Evolutionary conservation across 1,284 basidiomycete species (phyloP), one percentile per base, ranked within the genome.

Genomic region (Cystobasidiaceae sp.): DNA sequence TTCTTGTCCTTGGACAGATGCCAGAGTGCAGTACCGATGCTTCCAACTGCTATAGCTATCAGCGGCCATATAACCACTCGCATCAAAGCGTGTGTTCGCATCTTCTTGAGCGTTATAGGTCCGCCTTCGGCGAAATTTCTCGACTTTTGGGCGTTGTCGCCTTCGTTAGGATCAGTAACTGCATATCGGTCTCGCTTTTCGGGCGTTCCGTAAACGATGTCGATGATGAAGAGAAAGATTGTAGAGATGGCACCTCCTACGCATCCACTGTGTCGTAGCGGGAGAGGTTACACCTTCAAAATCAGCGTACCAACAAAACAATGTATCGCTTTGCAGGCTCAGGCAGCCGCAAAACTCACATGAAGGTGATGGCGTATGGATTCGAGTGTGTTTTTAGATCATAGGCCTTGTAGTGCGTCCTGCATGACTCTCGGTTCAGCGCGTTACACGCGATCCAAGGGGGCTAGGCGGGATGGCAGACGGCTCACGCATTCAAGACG

Each of bases 161-260:
- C 17, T 39, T 56, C 19, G 54, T 39, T n/a, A 56, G 37, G 37
- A n/a, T 39, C 37, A n/a, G 37, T 11, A 39, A n/a, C 37, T n/a
- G 37, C 11, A 39, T 39, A 56, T 41, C 54, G 32, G 6, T 41
- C 39, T 19, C 54, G 37, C 21, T 44, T 39, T 32, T 56, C 54
- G 17, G 54, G 54, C 4, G 21, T n/a, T 13, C 39, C 41, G 32
- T 56, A 56, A 33, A 56, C 32, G 27, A 56, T 30, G 27, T 56
- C 54, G 54, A 56, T 56, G 39, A 56, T 23, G 21, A 56, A 56
- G 25, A 56, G 28, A 25, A 56, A 33, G 21, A 56, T n/a, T 15
- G 54, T 56, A 23, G 54, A 56, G 5, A 56, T 56, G n/a, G 54
- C 54, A 56, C 54, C 54, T 25, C 54, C 54, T 17, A 56, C 39